Evolutionary conservation across 441 rosid species (phyloP).

Genomic region (Bruguiera hainesii): DNA sequence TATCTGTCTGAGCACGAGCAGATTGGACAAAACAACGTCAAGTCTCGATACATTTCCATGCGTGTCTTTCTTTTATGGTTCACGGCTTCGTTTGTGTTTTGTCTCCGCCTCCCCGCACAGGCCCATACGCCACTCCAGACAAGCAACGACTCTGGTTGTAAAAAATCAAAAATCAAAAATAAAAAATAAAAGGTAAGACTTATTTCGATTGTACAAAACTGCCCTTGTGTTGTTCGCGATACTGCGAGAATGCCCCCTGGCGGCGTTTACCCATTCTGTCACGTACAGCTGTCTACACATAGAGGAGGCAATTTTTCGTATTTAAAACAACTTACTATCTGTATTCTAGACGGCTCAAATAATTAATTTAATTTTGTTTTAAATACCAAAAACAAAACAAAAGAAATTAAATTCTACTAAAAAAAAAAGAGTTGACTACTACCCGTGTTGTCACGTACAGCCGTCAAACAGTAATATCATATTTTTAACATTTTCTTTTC

Average conservation of each 20-base stretch:
- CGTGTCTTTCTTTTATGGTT: constrained; percentile 21
- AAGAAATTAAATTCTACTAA: too few species aligned
- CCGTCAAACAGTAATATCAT: too few species aligned
- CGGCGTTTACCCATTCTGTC: too few species aligned
- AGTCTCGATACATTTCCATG: background rate
- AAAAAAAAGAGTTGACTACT: too few species aligned
- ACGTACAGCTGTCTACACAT: too few species aligned
- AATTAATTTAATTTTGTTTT: too few species aligned
- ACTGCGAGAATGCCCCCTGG: background rate
- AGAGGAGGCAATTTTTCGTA: background rate
- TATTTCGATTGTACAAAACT: background rate
- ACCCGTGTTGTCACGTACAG: too few species aligned
- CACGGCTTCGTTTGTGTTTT: constrained; percentile 34
- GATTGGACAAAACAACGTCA: background rate
- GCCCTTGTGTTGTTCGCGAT: background rate
- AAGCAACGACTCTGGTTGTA: background rate
- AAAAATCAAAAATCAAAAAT: too few species aligned
- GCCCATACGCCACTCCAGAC: constrained; percentile 14
- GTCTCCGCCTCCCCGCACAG: constrained; percentile 15
- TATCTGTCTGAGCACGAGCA: background rate
- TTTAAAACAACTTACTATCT: too few species aligned
- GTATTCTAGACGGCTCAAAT: too few species aligned
- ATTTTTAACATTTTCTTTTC: too few species aligned
- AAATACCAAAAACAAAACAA: too few species aligned
- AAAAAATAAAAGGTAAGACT: background rate